Percentiles rank a stretch among this genome's conserved stretches.
Evolutionary conservation across 2,329 filamentous ascomycete genomes (phyloP).

Genomic region (Epichloe coenophiala): DNA sequence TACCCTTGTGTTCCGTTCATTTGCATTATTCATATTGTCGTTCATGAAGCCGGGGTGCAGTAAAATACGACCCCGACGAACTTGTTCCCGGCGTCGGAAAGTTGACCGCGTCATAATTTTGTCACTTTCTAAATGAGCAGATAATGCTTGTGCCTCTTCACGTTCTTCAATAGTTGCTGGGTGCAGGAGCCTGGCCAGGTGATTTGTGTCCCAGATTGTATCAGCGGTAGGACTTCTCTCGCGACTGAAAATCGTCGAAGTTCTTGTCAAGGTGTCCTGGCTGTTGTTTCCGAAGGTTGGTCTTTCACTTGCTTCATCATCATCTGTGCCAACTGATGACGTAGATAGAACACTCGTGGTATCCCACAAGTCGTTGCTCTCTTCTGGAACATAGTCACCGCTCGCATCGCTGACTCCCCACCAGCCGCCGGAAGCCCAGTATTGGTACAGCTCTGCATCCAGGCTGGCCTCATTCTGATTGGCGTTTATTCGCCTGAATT

Average conservation of each 20-base stretch:
- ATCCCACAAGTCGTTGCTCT: conserved; percentile 50
- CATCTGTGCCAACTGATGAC: conserved; percentile 25
- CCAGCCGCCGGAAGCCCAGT: conserved; percentile 73
- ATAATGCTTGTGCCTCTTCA: conserved; percentile 67
- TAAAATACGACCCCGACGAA: conserved; percentile 53
- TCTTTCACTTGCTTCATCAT: conserved; percentile 27
- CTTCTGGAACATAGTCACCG: conserved; percentile 55
- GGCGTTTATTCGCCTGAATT: conserved; percentile 48
- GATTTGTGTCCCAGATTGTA: conserved; percentile 47
- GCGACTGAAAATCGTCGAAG: conserved; percentile 30
- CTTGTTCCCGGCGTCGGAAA: conserved; percentile 54
- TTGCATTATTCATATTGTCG: conserved; percentile 2
- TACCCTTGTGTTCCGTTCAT: conserved; percentile 25
- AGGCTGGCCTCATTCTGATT: conserved; percentile 48
- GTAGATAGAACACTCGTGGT: conserved; percentile 66
- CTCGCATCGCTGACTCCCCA: conserved; percentile 76
- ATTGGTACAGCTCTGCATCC: conserved; percentile 63
- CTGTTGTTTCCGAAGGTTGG: conserved; percentile 38
- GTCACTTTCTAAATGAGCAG: conserved; percentile 61
- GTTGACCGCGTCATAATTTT: conserved; percentile 69
- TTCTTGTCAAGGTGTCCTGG: conserved; percentile 64
- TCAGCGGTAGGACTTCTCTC: conserved; percentile 48
- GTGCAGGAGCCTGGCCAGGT: conserved; percentile 69
- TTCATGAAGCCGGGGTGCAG: conserved; percentile 16
- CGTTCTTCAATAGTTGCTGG: conserved; percentile 65